Base-by-base conservation (phyloP, 257 asterid species). In the Voacanga thouarsii region DNA sequence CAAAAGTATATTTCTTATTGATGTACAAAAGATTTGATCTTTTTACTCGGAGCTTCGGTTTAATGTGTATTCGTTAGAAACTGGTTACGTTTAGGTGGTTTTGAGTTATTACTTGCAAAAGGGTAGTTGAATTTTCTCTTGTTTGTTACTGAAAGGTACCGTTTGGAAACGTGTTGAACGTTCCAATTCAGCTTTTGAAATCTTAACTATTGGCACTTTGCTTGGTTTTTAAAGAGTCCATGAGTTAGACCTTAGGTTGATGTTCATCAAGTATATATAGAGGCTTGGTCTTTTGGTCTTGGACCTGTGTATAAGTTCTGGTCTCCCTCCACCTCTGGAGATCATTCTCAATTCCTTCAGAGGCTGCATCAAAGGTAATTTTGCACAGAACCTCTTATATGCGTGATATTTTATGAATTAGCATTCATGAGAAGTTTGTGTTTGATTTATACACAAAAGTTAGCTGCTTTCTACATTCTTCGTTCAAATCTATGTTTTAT, bases 131-230 rank as follows among this genome's bases (percentile, higher is more conserved):
- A 33, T 56, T 28, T 80, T 83, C 60, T 78, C 81, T 83, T 81
- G 80, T 81, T 81, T 79, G 78, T 71, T 79, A 81, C 84, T 71
- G 86, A 81, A 83, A 87, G 87, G 82, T 77, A 67, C 71, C 14
- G 79, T 78, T 77, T 71, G 75, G 74, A 82, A 83, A 87, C 86
- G 82, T 85, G 89, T 72, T 77, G 56, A 83, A 77, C 44, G 75
- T 37, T 81, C 72, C 73, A 80, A 64, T 53, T 60, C 72, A 45
- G 83, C 83, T 45, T 83, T 75, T 69, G 37, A 79, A 79, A 77
- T 81, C 82, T 77, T 72, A 78, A 75, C 50, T 77, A 53, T 79
- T 76, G 72, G n/a, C 82, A 80, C 88, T 85, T 85, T 78, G 84
- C 86, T 85, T 87, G 55, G 56, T 81, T 75, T 84, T 73, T 74